Base-by-base conservation (phyloP, 139 green algal genomes). In the Closterium sp. region DNA sequence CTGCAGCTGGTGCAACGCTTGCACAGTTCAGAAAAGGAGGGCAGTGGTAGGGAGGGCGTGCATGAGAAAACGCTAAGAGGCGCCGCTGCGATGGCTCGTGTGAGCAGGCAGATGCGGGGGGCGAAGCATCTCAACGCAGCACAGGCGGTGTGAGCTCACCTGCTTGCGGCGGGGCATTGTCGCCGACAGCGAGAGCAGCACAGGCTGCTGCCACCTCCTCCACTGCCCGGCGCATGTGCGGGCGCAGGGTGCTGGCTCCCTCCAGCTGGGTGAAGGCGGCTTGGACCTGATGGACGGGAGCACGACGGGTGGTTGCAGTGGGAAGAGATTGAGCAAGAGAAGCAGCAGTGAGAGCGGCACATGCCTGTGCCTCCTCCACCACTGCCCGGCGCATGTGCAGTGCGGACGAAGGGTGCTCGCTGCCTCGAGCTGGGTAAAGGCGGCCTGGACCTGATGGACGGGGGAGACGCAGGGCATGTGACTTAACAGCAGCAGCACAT, bases 151-250 rank as follows among this genome's bases (percentile, higher is more conserved):
- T 84, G 69, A 84, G 25, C 83, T 32, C n/a, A 92, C 89, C 89
- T 28, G 89, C 89, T 33, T 43, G 33, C 25, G 33, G 38, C 2
- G 90, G 85, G 76, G 90, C 90, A 16, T 32, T 86, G 81, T 93
- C 90, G 28, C 16, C 10, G 30, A 33, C 28, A 69, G 66, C 90
- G 21, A 93, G 38, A 23, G 87, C 85, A 32, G 9, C 30, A 23
- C 30, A 92, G 12, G 76, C 38, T 2, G 19, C 9, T 30, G 81
- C 89, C 30, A 92, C 76, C 33, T 92, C 76, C 85, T 84, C 81
- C 43, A 92, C 89, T 55, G 89, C 85, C 32, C 89, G 0, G 19
- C 81, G 81, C 89, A 92, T 90, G 81, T 89, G 89, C 30, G 76
- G 89, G 3, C 89, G 81, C 32, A 92, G 89, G 0, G 66, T 5